Base-by-base conservation (phyloP, 1,284 basidiomycete species). In the Heimioporus retisporus region DNA sequence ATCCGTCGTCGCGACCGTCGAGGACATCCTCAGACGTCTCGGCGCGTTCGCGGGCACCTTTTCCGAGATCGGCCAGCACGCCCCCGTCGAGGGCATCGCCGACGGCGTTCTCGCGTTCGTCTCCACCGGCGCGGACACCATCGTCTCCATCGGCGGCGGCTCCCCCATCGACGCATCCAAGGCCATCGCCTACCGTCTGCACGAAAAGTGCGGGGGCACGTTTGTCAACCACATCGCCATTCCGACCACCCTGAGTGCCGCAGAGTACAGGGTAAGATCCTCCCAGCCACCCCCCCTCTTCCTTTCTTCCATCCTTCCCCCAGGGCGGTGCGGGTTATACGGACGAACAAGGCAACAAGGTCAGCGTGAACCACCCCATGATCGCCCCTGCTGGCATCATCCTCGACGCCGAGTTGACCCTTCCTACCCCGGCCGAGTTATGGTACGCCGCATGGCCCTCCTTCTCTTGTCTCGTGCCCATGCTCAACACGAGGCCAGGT, bases 161-260 rank as follows among this genome's bases (percentile, higher is more conserved):
- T 93, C 92, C 2, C 93, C 93, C 16, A 84, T 94, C 66, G 94
- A 95, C 76, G 92, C 91, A 4, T 82, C 91, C 42, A 94, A 94
- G 74, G 88, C 88, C 1, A 90, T 93, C 50, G 77, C 90, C 18
- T 90, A 89, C 76, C 84, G 85, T 65, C 80, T 88, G 48, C 88
- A 90, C 67, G 79, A 90, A 71, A 86, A 89, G 67, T 79, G 70
- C 6, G 88, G 87, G 21, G 86, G 84, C 4, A 65, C 83, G 72
- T 72, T 82, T 80, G 63, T 84, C 72, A 72, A 68, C 44, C 87
- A 91, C 71, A 90, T 96, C 65, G 91, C 93, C 7, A 89, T 95
- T 61, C 94, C 94, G 1, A 96, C 94, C 3, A 95, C 94, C 10
- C 80, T 95, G 43, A 93, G 91, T 69, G 93, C 93, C 2, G 94